These are phyloP conservation scores for Pichia thaimueangensis DNA, from an alignment of 805 yeast genomes.

Conservation along the genomic window DNA sequence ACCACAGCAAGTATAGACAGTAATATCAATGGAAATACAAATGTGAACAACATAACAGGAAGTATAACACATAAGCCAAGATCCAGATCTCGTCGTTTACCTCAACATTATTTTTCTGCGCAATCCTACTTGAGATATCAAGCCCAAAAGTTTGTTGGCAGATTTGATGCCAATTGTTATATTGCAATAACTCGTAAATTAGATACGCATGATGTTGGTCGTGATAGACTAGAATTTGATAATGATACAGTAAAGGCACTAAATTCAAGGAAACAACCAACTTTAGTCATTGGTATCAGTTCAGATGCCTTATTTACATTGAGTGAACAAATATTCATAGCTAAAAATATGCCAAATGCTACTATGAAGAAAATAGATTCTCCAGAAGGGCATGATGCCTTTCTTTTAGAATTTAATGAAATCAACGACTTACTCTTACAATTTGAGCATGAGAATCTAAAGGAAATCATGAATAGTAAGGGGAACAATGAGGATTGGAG, in stretches of 20 bases:
- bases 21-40: too few relatives aligned
- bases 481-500: constrained; percentile 41
- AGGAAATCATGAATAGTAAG: constrained; percentile 53
- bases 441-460: constrained; percentile 53
- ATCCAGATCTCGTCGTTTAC: constrained; percentile 33
- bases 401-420: constrained; percentile 77
- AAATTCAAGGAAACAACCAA: constrained; percentile 59
- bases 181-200: constrained; percentile 88
- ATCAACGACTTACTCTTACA: constrained; percentile 66
- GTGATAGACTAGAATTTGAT: constrained; percentile 50
- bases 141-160: constrained; percentile 78
- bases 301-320: constrained; percentile 92
- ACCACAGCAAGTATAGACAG: too few relatives aligned
- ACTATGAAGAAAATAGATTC: constrained; percentile 68
- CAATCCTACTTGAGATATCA: constrained; percentile 93
- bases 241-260: constrained; percentile 46
- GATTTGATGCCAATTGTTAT: constrained; percentile 97
- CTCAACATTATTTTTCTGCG: constrained; percentile 78
- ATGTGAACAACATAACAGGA: background rate
- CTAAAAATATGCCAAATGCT: constrained; percentile 66
- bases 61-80: constrained; percentile 24
- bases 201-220: constrained; percentile 90
- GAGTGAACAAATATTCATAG: constrained; percentile 83
- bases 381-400: constrained; percentile 98
- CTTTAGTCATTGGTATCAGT: constrained; percentile 79